Evolutionary conservation across 371 early-diverging fungal genomes (phyloP).

Genomic region (Mortierella sp.): DNA sequence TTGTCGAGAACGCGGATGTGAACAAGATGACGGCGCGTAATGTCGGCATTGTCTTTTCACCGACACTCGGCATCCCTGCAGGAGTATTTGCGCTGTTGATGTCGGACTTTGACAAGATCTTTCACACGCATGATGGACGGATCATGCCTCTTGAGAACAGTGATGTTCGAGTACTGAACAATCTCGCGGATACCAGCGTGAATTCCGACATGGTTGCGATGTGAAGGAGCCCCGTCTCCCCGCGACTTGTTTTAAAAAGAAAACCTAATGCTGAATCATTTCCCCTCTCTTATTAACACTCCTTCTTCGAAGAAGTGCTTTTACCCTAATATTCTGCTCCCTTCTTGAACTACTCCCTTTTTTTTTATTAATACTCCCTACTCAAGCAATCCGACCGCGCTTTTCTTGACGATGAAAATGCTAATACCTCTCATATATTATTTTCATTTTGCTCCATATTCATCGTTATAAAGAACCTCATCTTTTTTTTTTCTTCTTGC

Average conservation of each 20-base stretch:
- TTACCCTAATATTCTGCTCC: not conserved
- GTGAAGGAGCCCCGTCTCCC: not conserved
- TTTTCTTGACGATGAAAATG: too few relatives aligned
- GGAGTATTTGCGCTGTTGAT: conserved; percentile 89
- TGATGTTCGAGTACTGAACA: not conserved
- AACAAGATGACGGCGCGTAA: conserved; percentile 97
- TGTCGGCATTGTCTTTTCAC: conserved; percentile 95
- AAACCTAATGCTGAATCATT: too few relatives aligned
- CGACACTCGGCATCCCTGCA: conserved; percentile 92
- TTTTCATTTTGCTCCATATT: too few relatives aligned
- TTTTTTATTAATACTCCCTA: too few relatives aligned
- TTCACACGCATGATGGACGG: conserved; percentile 72
- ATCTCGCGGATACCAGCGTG: conserved; percentile 4
- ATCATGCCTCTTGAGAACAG: conserved; percentile 54
- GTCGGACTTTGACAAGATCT: conserved; percentile 89
- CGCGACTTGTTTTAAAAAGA: too few relatives aligned
- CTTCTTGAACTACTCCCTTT: not conserved
- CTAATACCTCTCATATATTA: too few relatives aligned
- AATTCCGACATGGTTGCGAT: conserved; percentile 13
- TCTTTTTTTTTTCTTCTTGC: too few relatives aligned
- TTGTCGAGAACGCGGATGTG: conserved; percentile 81
- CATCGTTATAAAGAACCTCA: too few relatives aligned
- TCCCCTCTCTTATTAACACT: too few relatives aligned
- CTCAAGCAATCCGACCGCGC: too few relatives aligned
- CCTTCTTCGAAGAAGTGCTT: not conserved